These are phyloP conservation scores for Dothidotthia symphoricarpi DNA, from an alignment of 2,329 filamentous ascomycete genomes.

Conservation along the genomic window DNA sequence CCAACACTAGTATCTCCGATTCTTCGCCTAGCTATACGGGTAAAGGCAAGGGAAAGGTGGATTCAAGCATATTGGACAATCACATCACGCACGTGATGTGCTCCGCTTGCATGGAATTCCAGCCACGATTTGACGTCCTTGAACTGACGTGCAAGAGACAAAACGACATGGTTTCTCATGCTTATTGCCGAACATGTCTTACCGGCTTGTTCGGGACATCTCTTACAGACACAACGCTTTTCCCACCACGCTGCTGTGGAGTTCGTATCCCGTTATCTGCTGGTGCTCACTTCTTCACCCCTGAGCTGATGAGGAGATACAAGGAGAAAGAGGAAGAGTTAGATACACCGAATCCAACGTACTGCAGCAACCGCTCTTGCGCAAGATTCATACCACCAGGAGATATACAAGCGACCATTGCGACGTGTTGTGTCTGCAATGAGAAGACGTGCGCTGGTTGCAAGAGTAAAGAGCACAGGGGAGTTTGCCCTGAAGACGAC, in stretches of 20 bases:
- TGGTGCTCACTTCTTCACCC: conserved; percentile 8
- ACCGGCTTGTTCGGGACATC: conserved; percentile 18
- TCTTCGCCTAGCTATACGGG: too few species aligned
- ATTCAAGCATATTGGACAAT: too few species aligned
- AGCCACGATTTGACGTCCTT: too few species aligned
- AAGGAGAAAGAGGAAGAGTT: conserved; percentile 19
- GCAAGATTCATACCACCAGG: conserved; percentile 11
- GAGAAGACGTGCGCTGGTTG: conserved; percentile 12
- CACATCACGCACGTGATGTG: too few species aligned
- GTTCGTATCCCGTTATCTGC: conserved; percentile 13
- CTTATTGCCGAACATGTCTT: conserved; percentile 26
- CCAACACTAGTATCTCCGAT: too few species aligned
- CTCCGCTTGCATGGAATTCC: too few species aligned
- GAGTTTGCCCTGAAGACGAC: conserved; percentile 15
- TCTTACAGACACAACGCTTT: conserved; percentile 15
- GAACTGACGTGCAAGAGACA: too few species aligned
- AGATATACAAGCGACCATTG: conserved; percentile 9
- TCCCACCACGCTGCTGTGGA: conserved; percentile 25
- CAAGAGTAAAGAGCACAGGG: conserved; percentile 9
- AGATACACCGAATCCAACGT: conserved; percentile 15
- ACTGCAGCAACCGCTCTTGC: conserved; percentile 14
- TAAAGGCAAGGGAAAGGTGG: too few species aligned
- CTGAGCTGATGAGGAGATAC: conserved; percentile 9
- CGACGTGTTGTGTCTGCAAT: conserved; percentile 11
- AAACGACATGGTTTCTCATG: conserved; percentile 5